Base-by-base conservation (phyloP, 1,139 yeast genomes). In the Sugiyamaella xylanicola region DNA sequence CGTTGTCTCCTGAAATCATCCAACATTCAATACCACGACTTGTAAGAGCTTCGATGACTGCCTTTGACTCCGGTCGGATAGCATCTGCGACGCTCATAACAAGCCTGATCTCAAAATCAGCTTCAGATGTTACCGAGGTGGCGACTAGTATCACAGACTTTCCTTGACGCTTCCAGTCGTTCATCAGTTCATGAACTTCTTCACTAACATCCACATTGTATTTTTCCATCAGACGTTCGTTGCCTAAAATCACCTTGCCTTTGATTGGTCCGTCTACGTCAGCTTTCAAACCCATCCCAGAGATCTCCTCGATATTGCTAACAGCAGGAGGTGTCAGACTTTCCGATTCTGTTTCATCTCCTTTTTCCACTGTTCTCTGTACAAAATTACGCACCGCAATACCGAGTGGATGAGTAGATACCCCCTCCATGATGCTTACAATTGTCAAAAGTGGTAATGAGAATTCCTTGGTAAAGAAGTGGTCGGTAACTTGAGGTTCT, bases 1-100 rank as follows among this genome's bases (percentile, higher is more conserved):
- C 74, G 64, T 86, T 86, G 65, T 87, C 95, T 17, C 95, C 95
- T 2, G 82, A 74, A 42, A 79, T 81, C 86, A 85, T 86, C 86
- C 88, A 87, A 53, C 87, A 81, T 20, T 81, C 79, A 35, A 86
- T 80, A 1, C 78, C 77, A 16, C 62, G 61, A 13, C 70, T 72
- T 43, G 78, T 75, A 8, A 87, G 72, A 22, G 70, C 72, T 15
- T 71, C 64, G 17, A 87, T 74, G 0, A 86, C 87, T 36, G 67
- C 64, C 42, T 74, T 74, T 1, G 92, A 77, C 65, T 87, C 95
- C 0, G 80, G 76, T 53, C 95, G 75, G 13, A 87, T 71, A 62
- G 81, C 81, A 66, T 87, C 95, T 44, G 87, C 76, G 29, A 85
- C 83, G 0, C 85, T 87, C 60, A 85, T 61, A 63, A 80, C 69